Evolutionary conservation across 345 rosid species (phyloP), one percentile per base, ranked within the genome.

Genomic region (Rhizophora apiculata): DNA sequence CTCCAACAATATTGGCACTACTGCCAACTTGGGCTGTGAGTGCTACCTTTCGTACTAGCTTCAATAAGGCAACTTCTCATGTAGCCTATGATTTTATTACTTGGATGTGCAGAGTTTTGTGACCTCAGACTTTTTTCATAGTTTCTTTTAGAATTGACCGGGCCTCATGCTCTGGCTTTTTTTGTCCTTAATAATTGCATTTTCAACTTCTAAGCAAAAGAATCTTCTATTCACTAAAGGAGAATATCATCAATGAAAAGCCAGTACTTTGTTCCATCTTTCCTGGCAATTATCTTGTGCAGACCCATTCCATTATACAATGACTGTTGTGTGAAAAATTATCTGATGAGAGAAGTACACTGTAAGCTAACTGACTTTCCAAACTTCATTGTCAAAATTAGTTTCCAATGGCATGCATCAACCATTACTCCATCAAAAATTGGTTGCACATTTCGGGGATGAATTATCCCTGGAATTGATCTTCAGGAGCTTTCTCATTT

Each of bases 1-100:
- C 99, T 54, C 99, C 97, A 60, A 94, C 99, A 24, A 82, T 94
- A 65, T 52, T 91, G 68, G 99, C 99, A 52, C 82, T 94, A 53
- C 96, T 91, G 63, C 97, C 99, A 4, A 95, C 89, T 65, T 95
- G 99, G 99, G 96, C 97, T 51, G 99, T 95, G 83, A 87, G 97
- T 78, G 48, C 66, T 63, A 64, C 59, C 58, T 62, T 27, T 60
- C 31, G 32, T 66, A 24, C 48, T 48, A 65, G 11, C 64, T 51
- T 49, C 31, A 20, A 4, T 30, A 16, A 32, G 60, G 8, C 19
- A 58, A 61, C 31, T 6, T 16, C 31, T 68, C 71, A 37, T 10
- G 29, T 32, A 39, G 36, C 39, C 66, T 19, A 20, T n/a, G 15
- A 52, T 52, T 30, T 51, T 13, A 61, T 67, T 13, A n/a, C 30